Evolutionary conservation across 1,284 basidiomycete genomes (phyloP), one percentile per base, ranked within the genome.

Genomic region (Leccinum huronense): DNA sequence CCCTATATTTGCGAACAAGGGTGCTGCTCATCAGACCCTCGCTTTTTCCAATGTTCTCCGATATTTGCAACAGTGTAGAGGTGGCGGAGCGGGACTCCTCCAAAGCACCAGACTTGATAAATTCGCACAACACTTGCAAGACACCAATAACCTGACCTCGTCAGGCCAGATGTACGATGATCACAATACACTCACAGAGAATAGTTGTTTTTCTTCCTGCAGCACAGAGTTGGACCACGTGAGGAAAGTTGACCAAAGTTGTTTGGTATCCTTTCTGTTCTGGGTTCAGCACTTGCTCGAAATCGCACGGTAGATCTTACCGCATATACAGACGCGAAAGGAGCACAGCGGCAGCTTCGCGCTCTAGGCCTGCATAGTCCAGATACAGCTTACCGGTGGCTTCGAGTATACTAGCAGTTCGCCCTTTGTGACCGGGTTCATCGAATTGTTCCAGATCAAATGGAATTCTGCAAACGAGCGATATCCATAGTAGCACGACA

Each of bases 391-490:
- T 88, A 0, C 86, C 90, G 5, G 90, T 75, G 0, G 71, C 68
- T 68, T 94, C 87, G 8, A 96, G 75, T 40, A 76, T 69, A 63
- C 70, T 67, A n/a, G 86, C 82, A 40, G 87, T 85, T 67, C 80
- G 72, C 19, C 85, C 86, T 16, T 72, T 71, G 16, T 76, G 72
- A 13, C 80, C 80, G 11, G 73, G 74, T 60, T 87, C 84, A 71
- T 95, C 93, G 62, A 98, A 93, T 66, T 93, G 91, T 16, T 86
- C 81, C 57, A 99, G 80, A 73, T 94, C 89, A 75, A 99, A 99
- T 0, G 97, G 97, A 23, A 98, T 89, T 80, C 94, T 95, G 77
- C 92, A 92, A 60, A 98, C 90, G 16, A 99, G 84, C 16, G 94
- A 93, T 11, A 99, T 83, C 97, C 97, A 99, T 2, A 98, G 81